Conservation (phyloP, 306 rosid species). For the Bauhinia variegata region DNA sequence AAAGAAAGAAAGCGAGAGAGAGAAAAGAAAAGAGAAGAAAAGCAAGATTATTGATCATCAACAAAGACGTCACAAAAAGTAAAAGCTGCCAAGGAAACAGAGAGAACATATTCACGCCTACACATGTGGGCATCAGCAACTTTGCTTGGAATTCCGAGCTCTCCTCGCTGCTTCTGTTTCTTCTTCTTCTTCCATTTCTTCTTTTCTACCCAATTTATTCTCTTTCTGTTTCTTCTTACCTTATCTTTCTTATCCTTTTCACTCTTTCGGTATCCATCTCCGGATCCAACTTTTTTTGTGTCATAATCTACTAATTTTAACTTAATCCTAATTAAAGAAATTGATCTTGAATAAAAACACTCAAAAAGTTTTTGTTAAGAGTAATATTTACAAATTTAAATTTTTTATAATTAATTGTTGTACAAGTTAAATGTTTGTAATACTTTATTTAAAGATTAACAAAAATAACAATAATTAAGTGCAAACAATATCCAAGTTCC, state of each 20-base stretch:
- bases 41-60: constrained; percentile 17
- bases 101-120: constrained; percentile 82
- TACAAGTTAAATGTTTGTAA: no score
- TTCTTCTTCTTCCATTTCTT: constrained; percentile 22
- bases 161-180: background rate
- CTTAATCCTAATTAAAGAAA: no score
- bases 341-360: no score
- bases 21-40: constrained; percentile 1
- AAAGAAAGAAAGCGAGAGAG: background rate
- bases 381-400: no score
- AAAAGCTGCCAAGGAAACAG: constrained; percentile 73
- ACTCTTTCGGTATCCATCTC: background rate
- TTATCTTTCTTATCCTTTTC: constrained; percentile 22
- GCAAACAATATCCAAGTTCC: no score
- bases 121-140: constrained; percentile 60
- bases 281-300: no score
- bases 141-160: constrained; percentile 61
- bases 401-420: no score
- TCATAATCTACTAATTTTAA: no score
- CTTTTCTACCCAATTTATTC: background rate
- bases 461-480: no score
- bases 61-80: constrained; percentile 64
- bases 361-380: no score
- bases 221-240: constrained; percentile 29
- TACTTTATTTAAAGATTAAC: no score